Conservation (phyloP, 345 rosid genomes). For the Eucalyptus dawsonii region DNA sequence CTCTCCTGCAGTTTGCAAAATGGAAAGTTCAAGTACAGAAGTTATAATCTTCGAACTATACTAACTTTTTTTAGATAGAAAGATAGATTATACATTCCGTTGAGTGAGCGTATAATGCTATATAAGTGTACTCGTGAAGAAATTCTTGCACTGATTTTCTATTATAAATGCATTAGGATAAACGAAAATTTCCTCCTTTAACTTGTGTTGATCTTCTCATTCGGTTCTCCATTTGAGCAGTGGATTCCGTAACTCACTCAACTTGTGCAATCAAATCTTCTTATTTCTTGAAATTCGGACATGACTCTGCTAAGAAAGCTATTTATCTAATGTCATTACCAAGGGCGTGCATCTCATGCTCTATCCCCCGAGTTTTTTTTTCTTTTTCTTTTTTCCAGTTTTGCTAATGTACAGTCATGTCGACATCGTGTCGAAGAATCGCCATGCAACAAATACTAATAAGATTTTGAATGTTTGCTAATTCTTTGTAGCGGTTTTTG, state of each 20-base stretch:
- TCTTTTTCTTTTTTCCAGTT: neutral
- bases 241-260: neutral
- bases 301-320: neutral
- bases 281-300: neutral
- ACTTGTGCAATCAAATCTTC: neutral
- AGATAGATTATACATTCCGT: neutral
- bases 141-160: neutral
- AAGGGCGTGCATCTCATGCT: neutral
- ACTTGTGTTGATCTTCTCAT: neutral
- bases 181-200: neutral
- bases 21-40: neutral
- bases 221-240: neutral
- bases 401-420: neutral
- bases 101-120: neutral
- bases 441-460: neutral
- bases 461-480: neutral
- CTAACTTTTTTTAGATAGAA: too few relatives aligned
- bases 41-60: neutral
- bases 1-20: neutral
- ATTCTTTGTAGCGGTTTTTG: slow-evolving; percentile 44
- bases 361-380: neutral
- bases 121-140: neutral
- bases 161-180: neutral
- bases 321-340: neutral
- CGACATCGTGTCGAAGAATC: neutral